Evolutionary conservation across 176 grass and related monocot species (phyloP), one percentile per base, ranked within the genome.

Genomic region (Bolboschoenus planiculmis): DNA sequence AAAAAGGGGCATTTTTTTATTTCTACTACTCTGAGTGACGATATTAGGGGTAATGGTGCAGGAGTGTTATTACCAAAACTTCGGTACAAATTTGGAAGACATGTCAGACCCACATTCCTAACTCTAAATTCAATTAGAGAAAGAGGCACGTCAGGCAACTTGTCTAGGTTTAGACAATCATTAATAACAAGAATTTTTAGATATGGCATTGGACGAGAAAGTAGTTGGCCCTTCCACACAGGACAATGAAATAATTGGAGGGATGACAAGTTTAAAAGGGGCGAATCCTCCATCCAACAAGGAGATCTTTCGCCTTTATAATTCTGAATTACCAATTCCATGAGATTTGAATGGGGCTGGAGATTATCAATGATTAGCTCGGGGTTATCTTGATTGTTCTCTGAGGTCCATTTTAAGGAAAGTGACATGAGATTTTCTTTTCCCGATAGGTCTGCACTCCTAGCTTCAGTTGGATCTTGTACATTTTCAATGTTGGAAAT

Each of bases 361-460:
- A 92, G 87, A 11, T 79, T 53, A 1, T 87, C 82, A 21, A 92
- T 78, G 33, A 87, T 31, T 48, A 46, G 9, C 18, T 89, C 87
- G 26, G 9, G 4, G 21, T 42, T 80, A 59, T 59, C 40, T 50
- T 0, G 40, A 24, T 0, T 37, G 67, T 9, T 1, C 3, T 58
- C 24, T 7, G 7, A 18, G 20, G 63, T 46, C 86, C 89, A 91
- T 0, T 34, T 14, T 3, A 86, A 27, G 10, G 14, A 6, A 8
- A 91, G 0, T 60, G 56, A 21, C 20, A 1, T 70, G 37, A 92
- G 50, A 76, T 74, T 33, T 5, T 74, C 54, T 58, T 83, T 89
- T 44, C 44, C 5, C 11, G 50, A 18, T 57, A 92, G 55, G 14
- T 79, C 42, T 0, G 70, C 67, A 13, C 54, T 59, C 13, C 1